Evolutionary conservation across 495 filamentous ascomycete genomes (phyloP).

Genomic region (Hypoxylon rickii): DNA sequence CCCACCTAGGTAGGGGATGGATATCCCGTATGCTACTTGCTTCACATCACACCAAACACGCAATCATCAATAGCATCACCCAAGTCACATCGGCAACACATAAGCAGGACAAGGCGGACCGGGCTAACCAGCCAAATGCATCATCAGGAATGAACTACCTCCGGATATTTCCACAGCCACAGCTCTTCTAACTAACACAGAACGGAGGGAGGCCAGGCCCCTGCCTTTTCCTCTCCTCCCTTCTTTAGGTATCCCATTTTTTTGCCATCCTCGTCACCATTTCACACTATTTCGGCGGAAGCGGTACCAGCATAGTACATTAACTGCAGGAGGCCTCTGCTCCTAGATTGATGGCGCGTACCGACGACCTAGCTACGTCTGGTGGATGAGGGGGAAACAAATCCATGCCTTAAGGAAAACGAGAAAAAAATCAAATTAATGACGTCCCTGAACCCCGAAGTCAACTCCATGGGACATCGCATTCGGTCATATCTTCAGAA

Average conservation of each 20-base stretch:
- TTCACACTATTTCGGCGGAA: background rate
- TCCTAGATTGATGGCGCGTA: constrained; percentile 17
- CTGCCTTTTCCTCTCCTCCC: constrained; percentile 12
- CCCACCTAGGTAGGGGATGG: too few relatives aligned
- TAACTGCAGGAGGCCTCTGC: constrained; percentile 14
- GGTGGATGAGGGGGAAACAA: background rate
- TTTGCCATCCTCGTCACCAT: background rate
- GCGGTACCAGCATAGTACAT: constrained; percentile 28
- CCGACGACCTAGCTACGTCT: constrained; percentile 2
- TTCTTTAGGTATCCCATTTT: constrained; percentile 20
- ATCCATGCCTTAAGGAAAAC: constrained; percentile 2
- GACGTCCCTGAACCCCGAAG: constrained; percentile 15
- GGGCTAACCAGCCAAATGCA: constrained; percentile 23
- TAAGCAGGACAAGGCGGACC: too few relatives aligned
- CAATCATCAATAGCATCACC: too few relatives aligned
- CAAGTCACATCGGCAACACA: too few relatives aligned
- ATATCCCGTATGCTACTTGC: too few relatives aligned
- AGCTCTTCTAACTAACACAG: constrained; percentile 5
- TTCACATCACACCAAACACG: too few relatives aligned
- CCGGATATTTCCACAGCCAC: constrained; percentile 17
- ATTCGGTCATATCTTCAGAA: constrained; percentile 32
- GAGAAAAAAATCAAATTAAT: constrained; percentile 1
- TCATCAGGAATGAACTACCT: constrained; percentile 30
- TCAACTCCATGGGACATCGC: constrained; percentile 30
- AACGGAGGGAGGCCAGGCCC: constrained; percentile 5